Conservation (phyloP, 257 asterid genomes). For the Lantana camara region DNA sequence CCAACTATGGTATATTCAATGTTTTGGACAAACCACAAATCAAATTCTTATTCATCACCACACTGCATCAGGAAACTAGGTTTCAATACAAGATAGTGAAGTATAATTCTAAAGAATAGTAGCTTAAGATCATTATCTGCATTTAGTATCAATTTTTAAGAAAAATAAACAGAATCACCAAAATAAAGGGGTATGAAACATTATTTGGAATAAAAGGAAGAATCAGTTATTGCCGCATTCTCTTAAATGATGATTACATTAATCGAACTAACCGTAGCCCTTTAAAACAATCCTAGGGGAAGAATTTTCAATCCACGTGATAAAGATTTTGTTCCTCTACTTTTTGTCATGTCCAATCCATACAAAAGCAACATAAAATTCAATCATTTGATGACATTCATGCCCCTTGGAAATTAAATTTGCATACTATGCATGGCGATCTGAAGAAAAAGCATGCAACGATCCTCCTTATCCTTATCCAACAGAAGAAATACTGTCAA, state of each 20-base stretch:
- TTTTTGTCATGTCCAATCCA: background rate
- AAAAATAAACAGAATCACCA: background rate
- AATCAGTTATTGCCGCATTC: background rate
- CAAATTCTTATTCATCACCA: background rate
- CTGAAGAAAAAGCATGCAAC: background rate
- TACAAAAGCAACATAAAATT: background rate
- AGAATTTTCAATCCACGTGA: background rate
- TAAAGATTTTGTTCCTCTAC: background rate
- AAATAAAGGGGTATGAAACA: background rate
- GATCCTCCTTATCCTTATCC: background rate
- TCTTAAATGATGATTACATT: background rate
- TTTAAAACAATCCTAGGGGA: background rate
- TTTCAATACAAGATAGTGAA: background rate
- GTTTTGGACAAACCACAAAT: slow-evolving; percentile 5
- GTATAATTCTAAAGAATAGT: too few relatives aligned
- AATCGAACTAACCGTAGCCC: background rate
- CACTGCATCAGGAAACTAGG: background rate
- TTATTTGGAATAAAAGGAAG: too few relatives aligned
- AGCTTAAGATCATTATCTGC: background rate
- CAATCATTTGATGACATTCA: slow-evolving; percentile 3
- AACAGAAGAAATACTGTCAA: background rate
- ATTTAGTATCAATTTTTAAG: background rate
- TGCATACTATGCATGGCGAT: background rate
- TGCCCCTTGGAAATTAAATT: background rate
- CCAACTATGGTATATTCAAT: background rate